Percentiles rank a stretch among this genome's conserved stretches.
Conservation (phyloP, 345 rosid species). For the Sisymbrium altissimum region DNA sequence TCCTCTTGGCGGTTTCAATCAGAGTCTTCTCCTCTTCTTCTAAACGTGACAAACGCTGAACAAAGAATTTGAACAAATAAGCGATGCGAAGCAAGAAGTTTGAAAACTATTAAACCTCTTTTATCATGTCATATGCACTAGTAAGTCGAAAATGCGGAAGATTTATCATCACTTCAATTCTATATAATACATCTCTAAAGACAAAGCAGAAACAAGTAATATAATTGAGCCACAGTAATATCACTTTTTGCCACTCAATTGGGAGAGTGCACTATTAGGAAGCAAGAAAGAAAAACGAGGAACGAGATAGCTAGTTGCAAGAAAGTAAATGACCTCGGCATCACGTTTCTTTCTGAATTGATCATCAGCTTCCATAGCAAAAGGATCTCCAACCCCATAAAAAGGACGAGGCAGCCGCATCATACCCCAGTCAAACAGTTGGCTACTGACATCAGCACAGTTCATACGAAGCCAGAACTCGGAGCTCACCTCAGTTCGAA, state of each 20-base stretch:
- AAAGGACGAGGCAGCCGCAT: conserved; percentile 76
- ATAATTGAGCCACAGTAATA: not conserved
- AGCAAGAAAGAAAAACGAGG: not conserved
- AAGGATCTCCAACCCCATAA: conserved; percentile 88
- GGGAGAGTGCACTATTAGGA: not conserved
- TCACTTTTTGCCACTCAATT: not conserved
- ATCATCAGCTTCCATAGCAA: conserved; percentile 83
- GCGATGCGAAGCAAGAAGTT: conserved; percentile 17
- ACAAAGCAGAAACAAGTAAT: not conserved
- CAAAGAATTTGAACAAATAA: conserved; percentile 24
- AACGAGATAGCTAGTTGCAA: conserved; percentile 6
- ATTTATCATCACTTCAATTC: not conserved
- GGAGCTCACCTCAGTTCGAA: conserved; percentile 74
- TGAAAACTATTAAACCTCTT: not conserved
- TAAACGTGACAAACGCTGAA: conserved; percentile 82
- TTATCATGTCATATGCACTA: not conserved
- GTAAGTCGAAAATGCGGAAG: not conserved
- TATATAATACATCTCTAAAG: not conserved
- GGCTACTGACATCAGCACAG: conserved; percentile 68
- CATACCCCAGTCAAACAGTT: conserved; percentile 94
- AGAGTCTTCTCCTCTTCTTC: conserved; percentile 84
- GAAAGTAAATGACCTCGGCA: conserved; percentile 61
- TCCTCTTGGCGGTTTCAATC: conserved; percentile 74
- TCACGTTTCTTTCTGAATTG: conserved; percentile 90
- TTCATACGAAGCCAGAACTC: conserved; percentile 77